Percentiles rank a stretch among this genome's conserved stretches.
These are phyloP conservation scores for Globisporangium apiculatum DNA, from an alignment of 352 stramenopile species.

Conservation along the genomic window DNA sequence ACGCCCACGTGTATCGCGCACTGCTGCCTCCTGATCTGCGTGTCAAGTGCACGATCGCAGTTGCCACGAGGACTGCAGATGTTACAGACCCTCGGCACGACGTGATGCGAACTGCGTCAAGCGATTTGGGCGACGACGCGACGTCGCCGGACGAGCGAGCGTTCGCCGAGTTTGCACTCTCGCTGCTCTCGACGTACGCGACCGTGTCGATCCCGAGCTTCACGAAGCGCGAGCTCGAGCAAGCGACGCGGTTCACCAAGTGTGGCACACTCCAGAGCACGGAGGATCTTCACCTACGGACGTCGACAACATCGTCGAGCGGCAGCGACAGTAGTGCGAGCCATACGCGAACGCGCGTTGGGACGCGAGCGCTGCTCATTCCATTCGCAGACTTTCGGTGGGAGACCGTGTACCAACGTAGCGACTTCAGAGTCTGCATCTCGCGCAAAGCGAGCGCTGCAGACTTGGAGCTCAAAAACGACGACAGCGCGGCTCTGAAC, in stretches of 20 bases:
- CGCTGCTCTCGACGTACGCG: constrained; percentile 20
- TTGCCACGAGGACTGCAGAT: background rate
- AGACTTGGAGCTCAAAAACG: background rate
- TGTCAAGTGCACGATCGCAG: constrained; percentile 3
- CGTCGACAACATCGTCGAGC: background rate
- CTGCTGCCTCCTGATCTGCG: constrained; percentile 13
- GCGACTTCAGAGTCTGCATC: constrained; percentile 9
- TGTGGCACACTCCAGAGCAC: constrained; percentile 14
- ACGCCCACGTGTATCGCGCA: constrained; percentile 8
- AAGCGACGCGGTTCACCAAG: constrained; percentile 23
- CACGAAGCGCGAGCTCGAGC: constrained; percentile 24
- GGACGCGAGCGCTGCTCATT: constrained; percentile 12
- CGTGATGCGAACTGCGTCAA: too few species aligned
- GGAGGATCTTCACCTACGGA: background rate
- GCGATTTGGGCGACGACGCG: background rate
- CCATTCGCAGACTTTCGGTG: constrained; percentile 9
- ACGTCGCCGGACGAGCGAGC: constrained; percentile 14
- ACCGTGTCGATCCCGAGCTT: constrained; percentile 24
- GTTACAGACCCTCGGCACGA: too few species aligned
- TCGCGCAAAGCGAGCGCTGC: background rate
- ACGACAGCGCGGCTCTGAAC: background rate
- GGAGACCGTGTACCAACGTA: constrained; percentile 9
- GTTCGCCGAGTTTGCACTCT: constrained; percentile 22
- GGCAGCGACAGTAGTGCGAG: background rate
- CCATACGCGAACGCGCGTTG: constrained; percentile 2